Conservation (phyloP, 2,329 filamentous ascomycete genomes). For the Cladosporium sp. region DNA sequence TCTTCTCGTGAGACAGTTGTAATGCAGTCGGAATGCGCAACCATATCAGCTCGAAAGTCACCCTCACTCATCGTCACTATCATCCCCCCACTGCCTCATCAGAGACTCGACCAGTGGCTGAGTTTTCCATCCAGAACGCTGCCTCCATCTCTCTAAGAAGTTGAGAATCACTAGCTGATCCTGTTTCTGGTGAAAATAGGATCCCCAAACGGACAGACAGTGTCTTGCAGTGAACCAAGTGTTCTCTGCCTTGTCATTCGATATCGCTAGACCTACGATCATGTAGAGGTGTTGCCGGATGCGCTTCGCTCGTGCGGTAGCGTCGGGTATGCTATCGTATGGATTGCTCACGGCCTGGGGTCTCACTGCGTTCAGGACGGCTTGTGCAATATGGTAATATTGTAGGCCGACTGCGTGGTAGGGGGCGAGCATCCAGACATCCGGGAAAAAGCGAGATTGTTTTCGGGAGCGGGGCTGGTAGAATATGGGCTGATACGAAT, state of each 20-base stretch:
- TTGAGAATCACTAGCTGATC: conserved; percentile 11
- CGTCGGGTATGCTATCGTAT: conserved; percentile 12
- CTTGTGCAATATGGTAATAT: conserved; percentile 17
- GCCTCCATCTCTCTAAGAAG: conserved; percentile 9
- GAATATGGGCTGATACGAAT: not conserved
- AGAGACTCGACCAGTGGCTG: conserved; percentile 6
- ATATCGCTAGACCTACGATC: conserved; percentile 14
- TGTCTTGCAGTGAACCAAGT: conserved; percentile 17
- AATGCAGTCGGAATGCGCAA: too few species aligned
- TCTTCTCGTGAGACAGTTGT: too few species aligned
- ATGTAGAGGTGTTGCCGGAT: conserved; percentile 11
- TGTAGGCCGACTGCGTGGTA: conserved; percentile 16
- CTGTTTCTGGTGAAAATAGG: conserved; percentile 2
- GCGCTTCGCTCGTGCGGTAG: conserved; percentile 2
- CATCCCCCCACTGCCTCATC: conserved; percentile 13
- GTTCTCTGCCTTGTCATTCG: conserved; percentile 14
- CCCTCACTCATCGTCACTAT: conserved; percentile 2
- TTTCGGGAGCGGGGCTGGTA: not conserved
- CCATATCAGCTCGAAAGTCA: too few species aligned
- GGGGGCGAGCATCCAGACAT: conserved; percentile 15
- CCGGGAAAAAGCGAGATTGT: conserved; percentile 9
- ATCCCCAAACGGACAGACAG: conserved; percentile 16
- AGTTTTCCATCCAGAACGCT: conserved; percentile 13
- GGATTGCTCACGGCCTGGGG: not conserved
- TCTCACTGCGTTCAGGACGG: conserved; percentile 7